phyloP scores from a whole-genome alignment of 1,139 yeast species.

The Yueomyces sp. region DNA sequence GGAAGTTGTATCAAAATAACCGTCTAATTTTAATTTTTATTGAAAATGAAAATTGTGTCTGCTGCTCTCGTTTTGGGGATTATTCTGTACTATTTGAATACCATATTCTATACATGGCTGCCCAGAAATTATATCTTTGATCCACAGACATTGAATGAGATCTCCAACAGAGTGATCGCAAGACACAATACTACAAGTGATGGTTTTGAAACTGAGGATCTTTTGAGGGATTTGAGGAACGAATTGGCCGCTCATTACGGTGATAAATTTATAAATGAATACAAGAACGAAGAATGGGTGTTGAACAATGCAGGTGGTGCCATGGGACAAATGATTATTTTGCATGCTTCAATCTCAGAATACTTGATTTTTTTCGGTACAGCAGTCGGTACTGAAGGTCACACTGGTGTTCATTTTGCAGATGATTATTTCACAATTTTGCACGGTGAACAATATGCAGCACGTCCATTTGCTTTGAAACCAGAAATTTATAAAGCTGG shows the following conservation, averaged over 20 bases:
- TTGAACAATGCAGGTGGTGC: slow-evolving; percentile 98
- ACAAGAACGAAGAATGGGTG: slow-evolving; percentile 76
- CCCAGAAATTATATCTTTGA: slow-evolving; percentile 49
- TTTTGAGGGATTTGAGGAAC: slow-evolving; percentile 48
- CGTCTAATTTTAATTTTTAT: too few species aligned
- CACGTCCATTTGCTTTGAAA: slow-evolving; percentile 43
- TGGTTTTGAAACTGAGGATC: slow-evolving; percentile 10
- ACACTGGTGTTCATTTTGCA: slow-evolving; percentile 85
- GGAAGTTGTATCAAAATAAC: too few species aligned
- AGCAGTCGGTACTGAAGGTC: slow-evolving; percentile 91
- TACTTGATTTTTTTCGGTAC: slow-evolving; percentile 83
- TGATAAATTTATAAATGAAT: slow-evolving; percentile 49
- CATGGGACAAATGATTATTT: slow-evolving; percentile 92
- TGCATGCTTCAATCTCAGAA: slow-evolving; percentile 93
- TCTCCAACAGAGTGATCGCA: slow-evolving; percentile 40
- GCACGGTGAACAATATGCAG: slow-evolving; percentile 66
- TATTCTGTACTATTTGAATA: slow-evolving; percentile 25
- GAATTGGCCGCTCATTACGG: slow-evolving; percentile 55
- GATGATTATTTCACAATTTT: slow-evolving; percentile 92
- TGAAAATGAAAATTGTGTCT: too few species aligned
- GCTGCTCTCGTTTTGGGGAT: slow-evolving; percentile 8
- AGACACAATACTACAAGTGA: slow-evolving; percentile 31
- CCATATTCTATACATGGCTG: slow-evolving; percentile 47
- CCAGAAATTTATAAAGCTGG: slow-evolving; percentile 71
- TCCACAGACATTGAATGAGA: slow-evolving; percentile 31